phyloP scores from a whole-genome alignment of 495 filamentous ascomycete genomes.

The Umbilicaria muhlenbergii region DNA sequence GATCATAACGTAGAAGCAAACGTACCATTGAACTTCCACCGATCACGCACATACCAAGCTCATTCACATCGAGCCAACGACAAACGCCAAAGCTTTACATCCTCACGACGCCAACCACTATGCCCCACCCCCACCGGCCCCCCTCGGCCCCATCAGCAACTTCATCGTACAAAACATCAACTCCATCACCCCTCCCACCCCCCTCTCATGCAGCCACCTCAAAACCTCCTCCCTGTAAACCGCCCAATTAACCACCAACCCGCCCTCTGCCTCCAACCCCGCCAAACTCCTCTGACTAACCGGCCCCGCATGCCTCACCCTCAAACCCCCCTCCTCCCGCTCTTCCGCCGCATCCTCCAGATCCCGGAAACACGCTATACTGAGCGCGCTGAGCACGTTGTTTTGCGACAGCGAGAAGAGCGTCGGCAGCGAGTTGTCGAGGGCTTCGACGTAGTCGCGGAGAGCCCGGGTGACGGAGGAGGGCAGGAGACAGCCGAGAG shows the following conservation, averaged over 20 bases:
- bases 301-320: constrained; percentile 52
- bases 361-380: constrained; percentile 51
- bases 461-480: constrained; percentile 29
- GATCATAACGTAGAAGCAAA: too few relatives aligned
- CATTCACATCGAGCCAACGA: too few relatives aligned
- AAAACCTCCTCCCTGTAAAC: constrained; percentile 66
- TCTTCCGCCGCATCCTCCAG: constrained; percentile 54
- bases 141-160: constrained; percentile 13
- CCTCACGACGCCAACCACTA: too few relatives aligned
- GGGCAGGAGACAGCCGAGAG: constrained; percentile 55
- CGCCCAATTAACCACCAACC: constrained; percentile 51
- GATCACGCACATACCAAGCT: too few relatives aligned
- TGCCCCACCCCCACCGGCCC: too few relatives aligned
- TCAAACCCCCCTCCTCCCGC: constrained; percentile 64
- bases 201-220: constrained; percentile 47
- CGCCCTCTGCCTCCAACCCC: constrained; percentile 49
- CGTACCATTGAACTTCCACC: too few relatives aligned
- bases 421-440: constrained; percentile 30
- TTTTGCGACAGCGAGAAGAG: constrained; percentile 60
- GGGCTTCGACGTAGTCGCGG: constrained; percentile 28
- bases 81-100: too few relatives aligned
- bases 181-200: constrained; percentile 48
- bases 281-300: constrained; percentile 53
- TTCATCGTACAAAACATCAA: constrained; percentile 81
- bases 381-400: constrained; percentile 48